phyloP scores from a whole-genome alignment of 306 rosid genomes.

The Hippophae rhamnoides region DNA sequence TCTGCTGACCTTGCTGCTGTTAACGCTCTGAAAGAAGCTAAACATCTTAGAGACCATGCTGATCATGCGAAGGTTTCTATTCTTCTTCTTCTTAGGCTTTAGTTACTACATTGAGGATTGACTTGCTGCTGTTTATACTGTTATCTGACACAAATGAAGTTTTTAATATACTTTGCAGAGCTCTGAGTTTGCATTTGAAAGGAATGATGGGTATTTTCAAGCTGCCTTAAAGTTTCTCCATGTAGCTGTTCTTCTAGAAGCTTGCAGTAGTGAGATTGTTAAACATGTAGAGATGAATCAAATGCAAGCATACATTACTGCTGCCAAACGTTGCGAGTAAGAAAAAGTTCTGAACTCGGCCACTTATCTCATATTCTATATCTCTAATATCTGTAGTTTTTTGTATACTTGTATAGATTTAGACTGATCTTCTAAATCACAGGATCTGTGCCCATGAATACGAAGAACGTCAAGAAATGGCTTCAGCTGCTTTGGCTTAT shows the following conservation, averaged over 20 bases:
- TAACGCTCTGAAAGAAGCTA: constrained; percentile 48
- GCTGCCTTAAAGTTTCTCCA: constrained; percentile 87
- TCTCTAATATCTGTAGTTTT: constrained; percentile 7
- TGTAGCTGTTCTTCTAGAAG: constrained; percentile 60
- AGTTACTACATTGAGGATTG: constrained; percentile 20
- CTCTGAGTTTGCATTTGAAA: constrained; percentile 61
- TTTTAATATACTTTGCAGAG: constrained; percentile 29
- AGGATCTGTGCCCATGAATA: constrained; percentile 74
- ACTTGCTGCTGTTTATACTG: constrained; percentile 6
- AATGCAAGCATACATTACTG: constrained; percentile 45
- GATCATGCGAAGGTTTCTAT: constrained; percentile 53
- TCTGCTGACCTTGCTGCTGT: constrained; percentile 36
- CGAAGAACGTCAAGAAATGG: constrained; percentile 57
- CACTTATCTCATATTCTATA: constrained; percentile 7
- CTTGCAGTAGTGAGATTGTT: constrained; percentile 37
- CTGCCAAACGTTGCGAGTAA: constrained; percentile 74
- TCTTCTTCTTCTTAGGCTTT: constrained; percentile 21
- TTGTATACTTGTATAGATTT: background rate
- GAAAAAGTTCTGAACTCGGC: constrained; percentile 11
- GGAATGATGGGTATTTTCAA: constrained; percentile 70
- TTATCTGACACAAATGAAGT: constrained; percentile 11
- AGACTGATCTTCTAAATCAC: constrained; percentile 21
- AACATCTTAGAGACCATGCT: constrained; percentile 50
- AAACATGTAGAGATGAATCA: constrained; percentile 51
- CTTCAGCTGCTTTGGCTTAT: constrained; percentile 77